Evolutionary conservation across 208 protist genomes (phyloP).

Genomic region (Giardia muris): DNA sequence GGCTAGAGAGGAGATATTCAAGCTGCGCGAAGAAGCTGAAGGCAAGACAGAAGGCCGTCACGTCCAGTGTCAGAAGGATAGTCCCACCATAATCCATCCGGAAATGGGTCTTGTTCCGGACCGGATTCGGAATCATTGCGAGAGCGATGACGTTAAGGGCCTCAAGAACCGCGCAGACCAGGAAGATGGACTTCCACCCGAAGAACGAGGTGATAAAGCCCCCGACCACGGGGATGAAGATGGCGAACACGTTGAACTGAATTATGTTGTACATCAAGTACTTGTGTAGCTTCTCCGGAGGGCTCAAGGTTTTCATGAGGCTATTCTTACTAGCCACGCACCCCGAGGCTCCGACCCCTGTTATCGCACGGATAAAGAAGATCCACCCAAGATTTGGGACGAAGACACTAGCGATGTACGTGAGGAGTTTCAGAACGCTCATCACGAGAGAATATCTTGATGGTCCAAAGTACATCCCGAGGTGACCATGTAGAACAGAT

Average conservation of each 20-base stretch:
- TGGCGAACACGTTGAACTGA: background rate
- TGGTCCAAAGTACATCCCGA: background rate
- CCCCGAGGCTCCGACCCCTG: background rate
- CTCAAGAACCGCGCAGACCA: background rate
- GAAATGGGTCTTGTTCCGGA: background rate
- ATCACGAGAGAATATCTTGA: background rate
- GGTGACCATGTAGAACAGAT: background rate
- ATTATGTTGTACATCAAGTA: background rate
- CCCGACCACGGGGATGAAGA: background rate
- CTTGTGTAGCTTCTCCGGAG: background rate
- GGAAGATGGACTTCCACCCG: background rate
- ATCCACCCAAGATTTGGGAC: background rate
- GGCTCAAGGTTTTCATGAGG: background rate
- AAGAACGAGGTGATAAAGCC: background rate
- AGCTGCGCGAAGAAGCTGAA: background rate
- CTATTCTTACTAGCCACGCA: background rate
- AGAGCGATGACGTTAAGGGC: background rate
- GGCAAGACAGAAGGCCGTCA: background rate
- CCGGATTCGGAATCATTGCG: background rate
- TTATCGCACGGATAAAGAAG: background rate
- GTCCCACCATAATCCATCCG: background rate
- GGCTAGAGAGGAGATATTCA: background rate
- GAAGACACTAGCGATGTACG: background rate
- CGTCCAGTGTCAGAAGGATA: background rate
- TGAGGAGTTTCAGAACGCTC: background rate